phyloP scores from a whole-genome alignment of 805 yeast genomes.

The Pichia nanzhaoensis region DNA sequence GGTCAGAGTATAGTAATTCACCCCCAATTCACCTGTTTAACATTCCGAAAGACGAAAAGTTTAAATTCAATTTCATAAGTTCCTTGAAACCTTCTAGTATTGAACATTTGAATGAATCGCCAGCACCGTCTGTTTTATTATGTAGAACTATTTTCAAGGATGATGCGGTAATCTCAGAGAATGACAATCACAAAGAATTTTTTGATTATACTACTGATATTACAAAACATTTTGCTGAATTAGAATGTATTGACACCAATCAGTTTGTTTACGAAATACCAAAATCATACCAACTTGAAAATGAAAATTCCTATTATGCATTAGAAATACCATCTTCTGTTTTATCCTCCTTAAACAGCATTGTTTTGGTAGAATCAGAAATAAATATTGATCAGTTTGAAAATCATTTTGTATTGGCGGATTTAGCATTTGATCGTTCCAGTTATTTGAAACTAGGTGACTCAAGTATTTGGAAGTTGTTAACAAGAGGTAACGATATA shows the following conservation, averaged over 20 bases:
- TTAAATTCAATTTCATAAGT: conserved; percentile 27
- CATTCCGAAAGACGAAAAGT: conserved; percentile 27
- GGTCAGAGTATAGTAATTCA: conserved; percentile 12
- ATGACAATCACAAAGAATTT: conserved; percentile 16
- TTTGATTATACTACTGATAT: conserved; percentile 34
- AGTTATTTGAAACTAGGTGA: conserved; percentile 26
- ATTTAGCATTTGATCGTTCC: conserved; percentile 25
- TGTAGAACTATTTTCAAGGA: conserved; percentile 23
- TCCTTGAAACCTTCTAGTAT: conserved; percentile 25
- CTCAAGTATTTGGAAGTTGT: conserved; percentile 31
- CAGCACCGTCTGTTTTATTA: conserved; percentile 26
- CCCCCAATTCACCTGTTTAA: conserved; percentile 32
- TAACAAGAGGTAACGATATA: conserved; percentile 33
- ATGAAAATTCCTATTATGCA: conserved; percentile 47
- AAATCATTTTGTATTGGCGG: conserved; percentile 34
- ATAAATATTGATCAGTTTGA: conserved; percentile 8
- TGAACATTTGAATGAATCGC: conserved; percentile 17
- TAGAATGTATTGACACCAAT: conserved; percentile 42
- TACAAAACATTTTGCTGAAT: conserved; percentile 32
- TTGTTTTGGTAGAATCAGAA: conserved; percentile 40
- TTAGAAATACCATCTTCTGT: conserved; percentile 35
- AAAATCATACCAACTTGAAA: conserved; percentile 31
- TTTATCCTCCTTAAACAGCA: conserved; percentile 39
- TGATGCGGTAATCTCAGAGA: not conserved
- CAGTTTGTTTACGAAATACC: conserved; percentile 41